These are phyloP conservation scores for Trichosporon sp. DNA, from an alignment of 1,284 basidiomycete genomes.

Conservation along the genomic window DNA sequence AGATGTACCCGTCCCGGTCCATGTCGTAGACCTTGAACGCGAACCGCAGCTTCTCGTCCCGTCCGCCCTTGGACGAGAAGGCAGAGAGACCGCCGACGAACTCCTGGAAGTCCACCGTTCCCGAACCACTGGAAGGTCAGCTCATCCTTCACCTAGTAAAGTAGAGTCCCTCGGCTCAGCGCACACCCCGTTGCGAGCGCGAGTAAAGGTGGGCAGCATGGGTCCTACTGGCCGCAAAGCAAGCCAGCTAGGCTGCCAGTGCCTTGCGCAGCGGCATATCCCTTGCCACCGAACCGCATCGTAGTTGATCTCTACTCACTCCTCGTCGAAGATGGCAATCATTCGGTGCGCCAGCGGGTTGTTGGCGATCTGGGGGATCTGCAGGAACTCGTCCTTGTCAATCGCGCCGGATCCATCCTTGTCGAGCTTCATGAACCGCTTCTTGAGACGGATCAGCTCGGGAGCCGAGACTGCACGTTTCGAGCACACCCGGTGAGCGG, in stretches of 20 bases:
- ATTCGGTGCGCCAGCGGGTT: constrained; percentile 95
- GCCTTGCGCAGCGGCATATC: not conserved
- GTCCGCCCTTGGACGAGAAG: constrained; percentile 91
- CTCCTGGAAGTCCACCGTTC: constrained; percentile 98
- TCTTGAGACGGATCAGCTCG: constrained; percentile 92
- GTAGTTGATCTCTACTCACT: constrained; percentile 64
- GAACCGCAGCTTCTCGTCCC: constrained; percentile 95
- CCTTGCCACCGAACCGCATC: no score
- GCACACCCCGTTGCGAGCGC: no score
- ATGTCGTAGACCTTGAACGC: constrained; percentile 99
- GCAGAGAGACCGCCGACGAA: constrained; percentile 97
- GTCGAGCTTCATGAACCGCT: constrained; percentile 99
- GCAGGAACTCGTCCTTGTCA: constrained; percentile 97
- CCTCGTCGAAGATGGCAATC: constrained; percentile 99
- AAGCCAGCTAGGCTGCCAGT: no score
- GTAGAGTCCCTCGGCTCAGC: no score
- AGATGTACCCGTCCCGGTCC: constrained; percentile 94
- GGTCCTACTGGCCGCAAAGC: no score
- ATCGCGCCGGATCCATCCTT: constrained; percentile 97
- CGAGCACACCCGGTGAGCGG: not conserved
- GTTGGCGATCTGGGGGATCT: constrained; percentile 97
- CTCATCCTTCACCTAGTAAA: not conserved
- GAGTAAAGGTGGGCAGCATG: no score
- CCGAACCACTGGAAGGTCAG: constrained; percentile 72
- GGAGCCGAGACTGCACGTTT: constrained; percentile 73